A percentile compares a stretch with the other conserved stretches of the same genome.
Evolutionary conservation across 1,284 basidiomycete species (phyloP).

Genomic region (Cystobasidium slooffiae): DNA sequence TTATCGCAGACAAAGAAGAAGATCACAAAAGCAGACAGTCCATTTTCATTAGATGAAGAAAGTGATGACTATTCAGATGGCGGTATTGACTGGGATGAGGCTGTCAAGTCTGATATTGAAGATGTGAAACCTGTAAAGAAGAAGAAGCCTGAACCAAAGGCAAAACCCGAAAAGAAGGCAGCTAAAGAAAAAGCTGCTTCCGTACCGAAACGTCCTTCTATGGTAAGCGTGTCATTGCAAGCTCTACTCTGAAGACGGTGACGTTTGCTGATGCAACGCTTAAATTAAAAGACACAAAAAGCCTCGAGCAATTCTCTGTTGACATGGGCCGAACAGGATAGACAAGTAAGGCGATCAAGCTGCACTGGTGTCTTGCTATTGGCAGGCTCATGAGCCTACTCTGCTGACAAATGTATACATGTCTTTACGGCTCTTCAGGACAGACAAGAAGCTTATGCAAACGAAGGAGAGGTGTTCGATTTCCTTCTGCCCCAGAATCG

Average conservation of each 20-base stretch:
- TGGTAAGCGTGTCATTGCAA: not conserved
- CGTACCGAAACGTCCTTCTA: slow-evolving; percentile 8
- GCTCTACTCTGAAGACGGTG: too few relatives aligned
- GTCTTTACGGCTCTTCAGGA: slow-evolving; percentile 47
- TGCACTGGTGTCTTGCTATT: slow-evolving; percentile 51
- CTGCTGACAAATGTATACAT: too few relatives aligned
- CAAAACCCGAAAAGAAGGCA: not conserved
- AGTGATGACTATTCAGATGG: slow-evolving; percentile 48
- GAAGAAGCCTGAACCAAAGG: not conserved
- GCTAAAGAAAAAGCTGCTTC: slow-evolving; percentile 22
- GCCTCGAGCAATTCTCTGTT: slow-evolving; percentile 52
- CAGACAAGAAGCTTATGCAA: slow-evolving; percentile 54
- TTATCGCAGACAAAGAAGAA: slow-evolving; percentile 29
- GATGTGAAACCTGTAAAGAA: slow-evolving; percentile 46
- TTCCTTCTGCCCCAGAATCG: slow-evolving; percentile 22
- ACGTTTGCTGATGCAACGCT: too few relatives aligned
- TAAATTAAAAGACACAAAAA: too few relatives aligned
- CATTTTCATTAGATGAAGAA: slow-evolving; percentile 42
- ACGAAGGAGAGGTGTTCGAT: slow-evolving; percentile 49
- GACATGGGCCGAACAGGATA: slow-evolving; percentile 56
- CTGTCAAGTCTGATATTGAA: slow-evolving; percentile 50
- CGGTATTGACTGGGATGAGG: slow-evolving; percentile 37
- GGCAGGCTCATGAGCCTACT: too few relatives aligned
- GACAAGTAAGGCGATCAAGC: not conserved
- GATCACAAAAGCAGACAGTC: slow-evolving; percentile 7